Conservation (phyloP, 352 stramenopile species). For the Globisporangium cystogenes region DNA sequence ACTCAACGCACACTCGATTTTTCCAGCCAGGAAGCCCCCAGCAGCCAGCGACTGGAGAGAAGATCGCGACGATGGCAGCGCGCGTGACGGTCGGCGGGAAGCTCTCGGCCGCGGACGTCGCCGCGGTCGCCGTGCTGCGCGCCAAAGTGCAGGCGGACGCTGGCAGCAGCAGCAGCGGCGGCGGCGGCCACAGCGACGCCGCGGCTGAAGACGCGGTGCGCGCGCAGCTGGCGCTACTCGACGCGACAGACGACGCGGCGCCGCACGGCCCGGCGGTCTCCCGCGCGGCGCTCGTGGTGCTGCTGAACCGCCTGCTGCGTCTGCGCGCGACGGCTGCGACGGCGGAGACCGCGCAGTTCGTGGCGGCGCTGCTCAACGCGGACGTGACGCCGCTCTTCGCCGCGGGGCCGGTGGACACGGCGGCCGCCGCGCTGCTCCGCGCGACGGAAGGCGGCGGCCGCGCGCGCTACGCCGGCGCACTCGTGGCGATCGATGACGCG, state of each 20-base stretch:
- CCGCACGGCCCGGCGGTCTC: conserved; percentile 7
- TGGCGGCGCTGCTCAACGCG: conserved; percentile 57
- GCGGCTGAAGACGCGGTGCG: conserved; percentile 10
- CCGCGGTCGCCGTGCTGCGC: conserved; percentile 41
- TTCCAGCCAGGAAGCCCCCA: no score
- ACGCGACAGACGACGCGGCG: conserved; percentile 4
- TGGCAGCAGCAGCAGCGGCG: background rate
- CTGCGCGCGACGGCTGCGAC: conserved; percentile 19
- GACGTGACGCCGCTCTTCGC: conserved; percentile 32
- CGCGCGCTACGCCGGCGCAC: conserved; percentile 12
- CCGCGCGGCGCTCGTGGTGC: conserved; percentile 24
- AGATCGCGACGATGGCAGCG: conserved; percentile 17
- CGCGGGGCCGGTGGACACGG: conserved; percentile 17
- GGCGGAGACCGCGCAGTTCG: conserved; percentile 32
- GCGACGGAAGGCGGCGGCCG: conserved; percentile 22
- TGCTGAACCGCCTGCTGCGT: conserved; percentile 18
- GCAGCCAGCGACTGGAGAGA: background rate
- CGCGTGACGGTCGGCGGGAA: conserved; percentile 54
- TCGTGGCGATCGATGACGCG: conserved; percentile 17
- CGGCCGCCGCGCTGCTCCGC: conserved; percentile 22
- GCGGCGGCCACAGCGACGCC: background rate
- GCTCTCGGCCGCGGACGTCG: conserved; percentile 58
- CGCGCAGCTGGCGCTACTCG: conserved; percentile 9
- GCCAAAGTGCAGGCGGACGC: conserved; percentile 37
- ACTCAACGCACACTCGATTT: background rate